Evolutionary conservation across 495 filamentous ascomycete genomes (phyloP).

Genomic region (Penicillium canariense): DNA sequence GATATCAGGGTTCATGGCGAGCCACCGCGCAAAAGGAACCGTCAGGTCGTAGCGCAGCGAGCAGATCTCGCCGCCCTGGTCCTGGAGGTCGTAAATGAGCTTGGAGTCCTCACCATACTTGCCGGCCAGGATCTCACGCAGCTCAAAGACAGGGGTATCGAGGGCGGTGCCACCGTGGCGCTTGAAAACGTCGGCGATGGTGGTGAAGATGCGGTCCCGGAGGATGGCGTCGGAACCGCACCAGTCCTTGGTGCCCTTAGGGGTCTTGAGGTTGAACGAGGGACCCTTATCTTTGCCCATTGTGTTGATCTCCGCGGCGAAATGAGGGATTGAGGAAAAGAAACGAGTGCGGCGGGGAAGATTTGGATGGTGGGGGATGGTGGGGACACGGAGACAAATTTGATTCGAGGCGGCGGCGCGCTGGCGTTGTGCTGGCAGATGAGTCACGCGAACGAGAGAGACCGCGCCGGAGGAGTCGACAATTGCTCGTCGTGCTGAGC

Average conservation of each 20-base stretch:
- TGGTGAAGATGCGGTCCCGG: constrained; percentile 74
- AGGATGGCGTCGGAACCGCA: constrained; percentile 29
- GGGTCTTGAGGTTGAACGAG: constrained; percentile 46
- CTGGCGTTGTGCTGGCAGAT: constrained; percentile 20
- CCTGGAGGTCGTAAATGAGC: constrained; percentile 83
- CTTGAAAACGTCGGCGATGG: constrained; percentile 82
- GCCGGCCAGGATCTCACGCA: constrained; percentile 74
- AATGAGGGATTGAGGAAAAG: constrained; percentile 27
- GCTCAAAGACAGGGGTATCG: constrained; percentile 81
- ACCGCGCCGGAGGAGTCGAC: constrained; percentile 7
- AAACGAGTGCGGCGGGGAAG: constrained; percentile 31
- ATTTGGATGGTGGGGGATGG: constrained; percentile 38
- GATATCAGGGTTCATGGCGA: constrained; percentile 75
- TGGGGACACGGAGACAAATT: constrained; percentile 37
- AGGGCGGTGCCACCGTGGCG: constrained; percentile 83
- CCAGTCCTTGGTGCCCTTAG: constrained; percentile 52
- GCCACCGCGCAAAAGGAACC: constrained; percentile 84
- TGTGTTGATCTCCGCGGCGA: constrained; percentile 18
- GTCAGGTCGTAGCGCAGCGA: constrained; percentile 89
- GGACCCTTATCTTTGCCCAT: constrained; percentile 38
- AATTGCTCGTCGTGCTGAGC: constrained; percentile 31
- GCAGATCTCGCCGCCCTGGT: constrained; percentile 83
- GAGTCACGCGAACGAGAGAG: constrained; percentile 15
- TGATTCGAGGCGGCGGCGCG: constrained; percentile 27
- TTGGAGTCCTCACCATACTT: constrained; percentile 94